These are phyloP conservation scores for Hibiscus syriacus DNA, from an alignment of 345 rosid species.

Conservation along the genomic window DNA sequence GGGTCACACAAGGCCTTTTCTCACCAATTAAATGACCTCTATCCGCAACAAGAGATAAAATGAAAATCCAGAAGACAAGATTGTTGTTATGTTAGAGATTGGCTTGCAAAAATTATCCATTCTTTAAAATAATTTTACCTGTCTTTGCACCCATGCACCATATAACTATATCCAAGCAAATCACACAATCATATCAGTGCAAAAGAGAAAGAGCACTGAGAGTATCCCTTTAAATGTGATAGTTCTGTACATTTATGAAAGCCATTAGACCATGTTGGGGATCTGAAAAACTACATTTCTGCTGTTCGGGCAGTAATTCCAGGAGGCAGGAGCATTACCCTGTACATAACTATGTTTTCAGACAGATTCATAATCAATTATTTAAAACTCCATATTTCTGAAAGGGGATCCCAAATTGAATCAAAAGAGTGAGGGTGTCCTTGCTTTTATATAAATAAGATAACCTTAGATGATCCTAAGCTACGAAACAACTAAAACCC, in stretches of 20 bases:
- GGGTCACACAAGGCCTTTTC: no score
- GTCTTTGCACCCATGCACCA: not conserved
- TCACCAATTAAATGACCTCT: no score
- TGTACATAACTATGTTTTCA: not conserved
- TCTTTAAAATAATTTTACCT: not conserved
- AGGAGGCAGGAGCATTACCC: no score
- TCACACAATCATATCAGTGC: not conserved
- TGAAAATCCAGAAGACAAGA: not conserved
- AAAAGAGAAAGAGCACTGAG: not conserved
- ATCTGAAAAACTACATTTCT: not conserved
- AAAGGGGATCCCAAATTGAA: not conserved
- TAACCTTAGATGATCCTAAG: not conserved
- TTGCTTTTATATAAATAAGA: not conserved
- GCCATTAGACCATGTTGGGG: not conserved
- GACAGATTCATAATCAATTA: not conserved
- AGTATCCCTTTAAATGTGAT: not conserved
- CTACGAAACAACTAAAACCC: not conserved
- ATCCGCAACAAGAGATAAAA: not conserved
- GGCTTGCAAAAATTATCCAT: not conserved
- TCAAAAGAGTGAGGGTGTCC: not conserved
- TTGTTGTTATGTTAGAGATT: not conserved
- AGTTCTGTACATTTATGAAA: not conserved
- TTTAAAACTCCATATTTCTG: not conserved
- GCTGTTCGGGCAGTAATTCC: not conserved
- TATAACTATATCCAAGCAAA: not conserved